Percentiles rank a stretch among this genome's conserved stretches.
Conservation (phyloP, 768 basidiomycete species). For the Leucosporidium scottii region DNA sequence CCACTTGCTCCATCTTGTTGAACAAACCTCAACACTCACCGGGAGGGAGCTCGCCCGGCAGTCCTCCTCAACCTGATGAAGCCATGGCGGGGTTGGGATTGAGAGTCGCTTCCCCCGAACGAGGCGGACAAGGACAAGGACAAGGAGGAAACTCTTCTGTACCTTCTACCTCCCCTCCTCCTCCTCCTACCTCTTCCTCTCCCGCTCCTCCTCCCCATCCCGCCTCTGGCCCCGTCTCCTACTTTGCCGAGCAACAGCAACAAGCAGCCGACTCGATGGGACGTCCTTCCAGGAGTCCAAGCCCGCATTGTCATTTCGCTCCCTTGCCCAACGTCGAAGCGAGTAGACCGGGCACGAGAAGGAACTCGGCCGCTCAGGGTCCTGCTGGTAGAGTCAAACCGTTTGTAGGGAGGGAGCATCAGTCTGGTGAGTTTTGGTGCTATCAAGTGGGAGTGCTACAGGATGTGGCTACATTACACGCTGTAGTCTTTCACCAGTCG, state of each 20-base stretch:
- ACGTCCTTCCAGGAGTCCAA: background rate
- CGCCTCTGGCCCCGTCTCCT: background rate
- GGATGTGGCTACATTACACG: too few relatives aligned
- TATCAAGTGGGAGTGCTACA: too few relatives aligned
- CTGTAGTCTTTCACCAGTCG: background rate
- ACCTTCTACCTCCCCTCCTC: background rate
- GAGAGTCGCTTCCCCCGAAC: too few relatives aligned
- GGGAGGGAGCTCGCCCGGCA: background rate
- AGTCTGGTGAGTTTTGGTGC: background rate
- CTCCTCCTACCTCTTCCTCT: background rate
- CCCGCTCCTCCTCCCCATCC: background rate
- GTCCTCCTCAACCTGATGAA: background rate
- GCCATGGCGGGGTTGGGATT: too few relatives aligned
- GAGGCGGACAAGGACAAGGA: too few relatives aligned
- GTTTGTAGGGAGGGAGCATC: background rate
- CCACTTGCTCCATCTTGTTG: background rate
- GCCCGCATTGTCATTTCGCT: slow-evolving; percentile 32
- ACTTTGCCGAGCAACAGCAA: background rate
- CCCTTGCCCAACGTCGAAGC: slow-evolving; percentile 27
- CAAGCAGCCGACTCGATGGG: background rate
- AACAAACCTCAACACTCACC: background rate
- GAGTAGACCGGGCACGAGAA: slow-evolving; percentile 16
- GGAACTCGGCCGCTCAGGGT: slow-evolving; percentile 21
- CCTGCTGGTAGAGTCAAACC: slow-evolving; percentile 17
- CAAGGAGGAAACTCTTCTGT: too few relatives aligned